Percentiles rank a stretch among this genome's conserved stretches.
These are phyloP conservation scores for Saturnispora quitensis DNA, from an alignment of 805 yeast genomes.

Conservation along the genomic window DNA sequence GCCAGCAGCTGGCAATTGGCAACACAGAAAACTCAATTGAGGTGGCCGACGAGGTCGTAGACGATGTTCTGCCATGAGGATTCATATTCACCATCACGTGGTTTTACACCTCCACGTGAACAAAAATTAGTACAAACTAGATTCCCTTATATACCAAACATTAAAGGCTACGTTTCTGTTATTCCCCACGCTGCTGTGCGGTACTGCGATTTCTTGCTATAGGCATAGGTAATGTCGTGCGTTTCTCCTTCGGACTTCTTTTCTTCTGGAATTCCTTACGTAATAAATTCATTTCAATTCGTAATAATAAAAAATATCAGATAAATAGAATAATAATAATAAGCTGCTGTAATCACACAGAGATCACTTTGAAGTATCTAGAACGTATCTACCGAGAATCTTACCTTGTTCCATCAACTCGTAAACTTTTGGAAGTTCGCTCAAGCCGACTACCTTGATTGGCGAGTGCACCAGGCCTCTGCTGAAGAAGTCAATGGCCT, in stretches of 20 bases:
- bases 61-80: background rate
- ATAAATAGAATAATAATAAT: background rate
- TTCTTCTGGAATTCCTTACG: background rate
- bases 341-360: background rate
- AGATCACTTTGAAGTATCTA: conserved; percentile 58
- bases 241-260: background rate
- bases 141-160: too few relatives aligned
- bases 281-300: background rate
- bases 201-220: too few relatives aligned
- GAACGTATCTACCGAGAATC: conserved; percentile 83
- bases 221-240: too few relatives aligned
- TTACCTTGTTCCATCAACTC: conserved; percentile 78
- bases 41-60: background rate
- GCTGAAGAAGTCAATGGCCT: conserved; percentile 62
- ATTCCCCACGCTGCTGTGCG: too few relatives aligned
- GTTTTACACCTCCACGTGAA: background rate
- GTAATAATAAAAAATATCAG: background rate
- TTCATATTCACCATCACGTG: background rate
- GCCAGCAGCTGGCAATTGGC: background rate
- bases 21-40: background rate
- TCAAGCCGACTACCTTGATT: conserved; percentile 68
- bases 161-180: too few relatives aligned
- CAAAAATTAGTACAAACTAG: too few relatives aligned
- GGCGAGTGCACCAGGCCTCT: conserved; percentile 59
- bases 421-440: conserved; percentile 60